Conservation (phyloP, 768 basidiomycete species). For the Lactifluus piperatus region DNA sequence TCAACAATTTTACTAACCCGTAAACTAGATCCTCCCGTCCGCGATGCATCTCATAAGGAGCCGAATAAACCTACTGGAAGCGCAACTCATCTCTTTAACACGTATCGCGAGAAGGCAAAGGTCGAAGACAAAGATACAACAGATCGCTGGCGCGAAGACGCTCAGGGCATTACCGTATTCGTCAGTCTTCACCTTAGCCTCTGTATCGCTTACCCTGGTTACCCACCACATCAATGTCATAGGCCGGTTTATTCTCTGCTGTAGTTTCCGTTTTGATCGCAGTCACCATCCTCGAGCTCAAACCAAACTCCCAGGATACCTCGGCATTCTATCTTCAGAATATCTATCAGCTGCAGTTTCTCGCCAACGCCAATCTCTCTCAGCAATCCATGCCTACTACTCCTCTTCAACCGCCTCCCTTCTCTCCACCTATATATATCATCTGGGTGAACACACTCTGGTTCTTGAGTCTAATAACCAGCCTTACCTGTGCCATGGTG, state of each 20-base stretch:
- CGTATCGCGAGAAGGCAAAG: too few species aligned
- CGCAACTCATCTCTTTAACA: too few species aligned
- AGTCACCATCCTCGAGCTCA: background rate
- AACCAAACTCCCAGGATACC: background rate
- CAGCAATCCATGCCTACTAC: background rate
- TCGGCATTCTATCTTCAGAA: background rate
- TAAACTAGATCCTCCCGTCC: too few species aligned
- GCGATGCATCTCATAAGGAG: too few species aligned
- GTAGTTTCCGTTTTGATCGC: background rate
- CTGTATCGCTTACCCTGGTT: too few species aligned
- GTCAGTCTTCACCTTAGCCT: too few species aligned
- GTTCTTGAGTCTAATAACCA: background rate
- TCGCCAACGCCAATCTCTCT: background rate
- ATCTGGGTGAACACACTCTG: background rate
- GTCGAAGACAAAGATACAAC: too few species aligned
- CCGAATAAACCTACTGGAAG: too few species aligned
- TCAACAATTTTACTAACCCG: too few species aligned
- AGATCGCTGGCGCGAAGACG: too few species aligned
- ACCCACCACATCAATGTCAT: background rate
- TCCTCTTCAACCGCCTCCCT: background rate
- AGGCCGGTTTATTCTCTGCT: background rate
- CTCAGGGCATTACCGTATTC: too few species aligned
- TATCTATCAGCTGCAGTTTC: background rate
- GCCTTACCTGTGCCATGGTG: background rate
- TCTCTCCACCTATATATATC: background rate